These are phyloP conservation scores for Didymella keratinophila DNA, from an alignment of 2,329 filamentous ascomycete genomes.

Conservation along the genomic window DNA sequence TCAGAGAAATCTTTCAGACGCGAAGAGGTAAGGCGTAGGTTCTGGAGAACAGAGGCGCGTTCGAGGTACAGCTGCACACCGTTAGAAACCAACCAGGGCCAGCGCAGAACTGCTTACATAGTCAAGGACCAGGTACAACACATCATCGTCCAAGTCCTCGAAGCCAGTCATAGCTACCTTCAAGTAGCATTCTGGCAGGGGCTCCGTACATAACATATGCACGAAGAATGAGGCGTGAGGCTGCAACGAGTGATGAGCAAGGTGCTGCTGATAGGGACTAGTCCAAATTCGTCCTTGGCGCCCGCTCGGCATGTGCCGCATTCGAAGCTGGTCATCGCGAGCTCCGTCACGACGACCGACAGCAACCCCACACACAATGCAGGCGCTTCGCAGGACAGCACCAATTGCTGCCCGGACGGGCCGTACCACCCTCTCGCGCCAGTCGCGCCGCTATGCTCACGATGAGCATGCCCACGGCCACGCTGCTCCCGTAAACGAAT, in stretches of 20 bases:
- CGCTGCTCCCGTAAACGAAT: slow-evolving; percentile 55
- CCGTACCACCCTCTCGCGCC: slow-evolving; percentile 46
- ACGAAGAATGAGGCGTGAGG: slow-evolving; percentile 4
- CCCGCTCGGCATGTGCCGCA: slow-evolving; percentile 20
- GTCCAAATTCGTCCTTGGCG: slow-evolving; percentile 15
- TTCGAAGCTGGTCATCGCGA: slow-evolving; percentile 43
- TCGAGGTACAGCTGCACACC: slow-evolving; percentile 16
- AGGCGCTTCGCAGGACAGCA: slow-evolving; percentile 56
- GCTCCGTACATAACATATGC: not conserved
- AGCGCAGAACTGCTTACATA: slow-evolving; percentile 21
- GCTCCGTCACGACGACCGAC: slow-evolving; percentile 29
- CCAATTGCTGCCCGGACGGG: slow-evolving; percentile 52
- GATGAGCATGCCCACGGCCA: slow-evolving; percentile 48
- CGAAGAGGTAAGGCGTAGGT: slow-evolving; percentile 19
- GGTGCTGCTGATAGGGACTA: slow-evolving; percentile 27
- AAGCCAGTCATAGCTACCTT: slow-evolving; percentile 16
- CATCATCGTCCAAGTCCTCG: slow-evolving; percentile 27
- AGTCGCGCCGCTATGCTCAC: slow-evolving; percentile 53
- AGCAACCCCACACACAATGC: slow-evolving; percentile 50
- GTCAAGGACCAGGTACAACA: slow-evolving; percentile 26
- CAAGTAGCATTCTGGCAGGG: not conserved
- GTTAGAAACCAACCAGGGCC: slow-evolving; percentile 11
- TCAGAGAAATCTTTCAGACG: slow-evolving; percentile 27
- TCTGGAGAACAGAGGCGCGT: slow-evolving; percentile 10
- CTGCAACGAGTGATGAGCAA: slow-evolving; percentile 21